A percentile compares a stretch with the other conserved stretches of the same genome.
Evolutionary conservation across 2,329 filamentous ascomycete genomes (phyloP).

Genomic region (Hypocreales sp.): DNA sequence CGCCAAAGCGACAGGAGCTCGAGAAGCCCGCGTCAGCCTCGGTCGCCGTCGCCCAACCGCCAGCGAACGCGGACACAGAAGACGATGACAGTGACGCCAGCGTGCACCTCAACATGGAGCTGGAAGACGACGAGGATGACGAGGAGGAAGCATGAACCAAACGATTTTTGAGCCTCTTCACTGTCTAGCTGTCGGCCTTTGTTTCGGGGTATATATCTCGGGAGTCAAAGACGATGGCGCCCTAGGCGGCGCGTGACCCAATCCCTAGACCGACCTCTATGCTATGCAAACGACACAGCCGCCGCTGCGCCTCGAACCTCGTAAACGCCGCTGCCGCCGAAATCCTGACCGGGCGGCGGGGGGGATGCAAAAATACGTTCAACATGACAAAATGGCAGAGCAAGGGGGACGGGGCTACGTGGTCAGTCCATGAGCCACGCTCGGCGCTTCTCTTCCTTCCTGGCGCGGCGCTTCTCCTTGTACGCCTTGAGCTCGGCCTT

Average conservation of each 20-base stretch:
- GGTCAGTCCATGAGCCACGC: slow-evolving; percentile 84
- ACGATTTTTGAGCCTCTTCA: too few relatives aligned
- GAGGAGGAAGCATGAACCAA: slow-evolving; percentile 18
- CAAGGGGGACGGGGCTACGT: too few relatives aligned
- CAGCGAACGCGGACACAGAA: slow-evolving; percentile 12
- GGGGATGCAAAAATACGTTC: too few relatives aligned
- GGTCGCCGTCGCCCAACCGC: slow-evolving; percentile 7
- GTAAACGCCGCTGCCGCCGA: slow-evolving; percentile 1
- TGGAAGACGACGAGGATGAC: slow-evolving; percentile 35
- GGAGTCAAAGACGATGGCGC: too few relatives aligned
- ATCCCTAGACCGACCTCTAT: too few relatives aligned
- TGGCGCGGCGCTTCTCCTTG: slow-evolving; percentile 75
- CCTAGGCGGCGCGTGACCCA: too few relatives aligned
- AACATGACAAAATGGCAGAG: slow-evolving; percentile 21
- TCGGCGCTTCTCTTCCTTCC: slow-evolving; percentile 86
- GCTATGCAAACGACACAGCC: too few relatives aligned
- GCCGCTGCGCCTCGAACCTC: neutral
- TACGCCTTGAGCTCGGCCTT: slow-evolving; percentile 83
- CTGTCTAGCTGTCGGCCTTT: too few relatives aligned
- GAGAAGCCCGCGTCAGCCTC: slow-evolving; percentile 10
- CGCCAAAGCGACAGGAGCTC: slow-evolving; percentile 25
- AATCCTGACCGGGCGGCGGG: too few relatives aligned
- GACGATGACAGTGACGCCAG: slow-evolving; percentile 37
- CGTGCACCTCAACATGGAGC: slow-evolving; percentile 42
- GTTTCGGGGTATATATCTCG: too few relatives aligned